Evolutionary conservation across 176 grass and related monocot genomes (phyloP).

Genomic region (Calamus simplicifolius): DNA sequence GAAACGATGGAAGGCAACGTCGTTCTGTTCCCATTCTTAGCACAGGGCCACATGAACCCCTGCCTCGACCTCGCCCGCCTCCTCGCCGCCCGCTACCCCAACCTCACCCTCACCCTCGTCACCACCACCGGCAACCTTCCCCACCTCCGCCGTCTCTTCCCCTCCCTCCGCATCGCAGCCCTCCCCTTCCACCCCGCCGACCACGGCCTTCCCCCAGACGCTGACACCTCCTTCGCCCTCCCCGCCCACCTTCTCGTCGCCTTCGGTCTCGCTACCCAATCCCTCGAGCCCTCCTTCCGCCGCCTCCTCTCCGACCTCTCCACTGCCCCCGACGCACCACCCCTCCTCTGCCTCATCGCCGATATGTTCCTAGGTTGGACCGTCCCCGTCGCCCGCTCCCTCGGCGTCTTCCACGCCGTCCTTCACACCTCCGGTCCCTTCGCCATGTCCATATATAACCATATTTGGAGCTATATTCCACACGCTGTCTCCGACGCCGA

Average conservation of each 20-base stretch:
- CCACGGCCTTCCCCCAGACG: not conserved
- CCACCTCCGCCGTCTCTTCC: not conserved
- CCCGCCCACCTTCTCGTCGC: not conserved
- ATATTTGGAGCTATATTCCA: conserved; percentile 15
- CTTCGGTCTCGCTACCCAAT: not conserved
- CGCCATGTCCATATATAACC: conserved; percentile 1
- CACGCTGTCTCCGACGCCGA: not conserved
- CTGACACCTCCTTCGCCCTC: not conserved
- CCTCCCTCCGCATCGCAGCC: not conserved
- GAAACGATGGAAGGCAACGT: not conserved
- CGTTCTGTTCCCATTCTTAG: conserved; percentile 4
- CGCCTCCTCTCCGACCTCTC: not conserved
- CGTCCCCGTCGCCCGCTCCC: conserved; percentile 1
- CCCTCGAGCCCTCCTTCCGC: not conserved
- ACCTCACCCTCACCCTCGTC: not conserved
- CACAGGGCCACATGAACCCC: conserved; percentile 5
- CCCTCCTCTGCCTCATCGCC: conserved; percentile 7
- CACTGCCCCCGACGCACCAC: not conserved
- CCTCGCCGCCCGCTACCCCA: not conserved
- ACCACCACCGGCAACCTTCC: not conserved
- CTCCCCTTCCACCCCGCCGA: not conserved
- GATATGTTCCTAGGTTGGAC: conserved; percentile 29
- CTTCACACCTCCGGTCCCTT: conserved; percentile 8
- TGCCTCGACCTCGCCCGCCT: conserved; percentile 1
- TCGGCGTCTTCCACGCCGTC: conserved; percentile 18